Conservation (phyloP, 352 stramenopile species). For the Globisporangium mamillatum region DNA sequence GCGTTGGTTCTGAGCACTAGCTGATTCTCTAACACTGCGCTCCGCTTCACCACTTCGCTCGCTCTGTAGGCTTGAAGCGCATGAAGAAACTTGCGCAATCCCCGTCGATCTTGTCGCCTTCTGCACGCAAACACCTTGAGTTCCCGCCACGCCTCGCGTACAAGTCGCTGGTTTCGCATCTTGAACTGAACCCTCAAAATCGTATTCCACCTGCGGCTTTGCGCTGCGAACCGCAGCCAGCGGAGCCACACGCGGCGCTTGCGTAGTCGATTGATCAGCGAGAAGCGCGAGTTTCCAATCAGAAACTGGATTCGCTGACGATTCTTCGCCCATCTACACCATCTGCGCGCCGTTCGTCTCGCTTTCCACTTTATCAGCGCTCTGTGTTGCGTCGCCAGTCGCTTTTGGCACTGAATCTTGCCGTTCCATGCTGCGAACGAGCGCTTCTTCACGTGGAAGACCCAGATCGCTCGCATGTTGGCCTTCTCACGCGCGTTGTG, state of each 20-base stretch:
- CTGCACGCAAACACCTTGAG: slow-evolving; percentile 8
- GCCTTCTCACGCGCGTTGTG: slow-evolving; percentile 14
- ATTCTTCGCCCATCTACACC: slow-evolving; percentile 4
- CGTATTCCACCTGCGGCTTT: neutral
- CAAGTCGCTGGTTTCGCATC: neutral
- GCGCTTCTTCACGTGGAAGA: slow-evolving; percentile 24
- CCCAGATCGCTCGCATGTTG: slow-evolving; percentile 14
- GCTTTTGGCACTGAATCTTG: slow-evolving; percentile 10
- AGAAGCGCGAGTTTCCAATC: neutral
- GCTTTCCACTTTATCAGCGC: slow-evolving; percentile 12
- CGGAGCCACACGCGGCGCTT: slow-evolving; percentile 27
- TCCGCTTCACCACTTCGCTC: neutral
- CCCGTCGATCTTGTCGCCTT: neutral
- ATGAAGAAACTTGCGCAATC: neutral
- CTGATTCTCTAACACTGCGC: neutral
- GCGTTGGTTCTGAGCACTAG: neutral
- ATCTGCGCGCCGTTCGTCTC: neutral
- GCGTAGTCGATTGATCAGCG: slow-evolving; percentile 26
- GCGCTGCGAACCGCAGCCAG: slow-evolving; percentile 22
- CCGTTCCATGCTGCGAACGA: slow-evolving; percentile 17
- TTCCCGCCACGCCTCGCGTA: slow-evolving; percentile 6
- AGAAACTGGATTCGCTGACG: neutral
- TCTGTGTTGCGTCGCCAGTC: slow-evolving; percentile 10
- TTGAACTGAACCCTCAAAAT: neutral
- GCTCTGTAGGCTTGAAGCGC: neutral